Base-by-base conservation (phyloP, 1,284 basidiomycete species). In the Abortiporus biennis region DNA sequence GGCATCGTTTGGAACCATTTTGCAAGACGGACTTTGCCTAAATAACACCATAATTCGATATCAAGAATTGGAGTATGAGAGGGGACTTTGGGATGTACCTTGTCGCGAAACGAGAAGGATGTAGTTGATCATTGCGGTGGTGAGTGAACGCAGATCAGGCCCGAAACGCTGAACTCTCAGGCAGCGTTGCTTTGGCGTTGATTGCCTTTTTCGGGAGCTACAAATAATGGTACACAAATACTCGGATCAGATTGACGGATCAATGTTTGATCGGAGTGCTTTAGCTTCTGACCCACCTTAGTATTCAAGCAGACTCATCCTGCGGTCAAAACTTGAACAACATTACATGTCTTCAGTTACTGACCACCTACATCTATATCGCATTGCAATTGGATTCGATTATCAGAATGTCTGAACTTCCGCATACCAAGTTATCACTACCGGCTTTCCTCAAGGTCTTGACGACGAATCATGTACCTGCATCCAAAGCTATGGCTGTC, bases 1-100 rank as follows among this genome's bases (percentile, higher is more conserved):
- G 90, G 78, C 72, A 98, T 84, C 1, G 96, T 99, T 35, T 88
- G 86, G 66, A 95, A 99, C 96, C 96, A 99, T 77, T 99, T 99
- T 19, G 94, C 87, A 36, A 99, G 80, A 48, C 96, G 85, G 45
- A 99, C 92, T 75, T 99, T 99, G 54, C 95, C 95, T 93, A 59
- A 25, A 38, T 27, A 39, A 29, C 19, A 21, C 3, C 27, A 11
- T 23, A 22, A 12, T 19, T 34, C 22, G 35, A 29, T 22, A 3
- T 15, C 1, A 2, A 3, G 19, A 20, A 40, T 33, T 38, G 38
- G 38, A 41, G 32, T 12, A 12, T 25, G 20, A 20, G 4, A n/a
- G 32, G 6, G 11, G 19, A 24, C 39, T n/a, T n/a, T n/a, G n/a
- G n/a, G n/a, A n/a, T n/a, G 54, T 51, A 80, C 90, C 92, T 80